phyloP scores from a whole-genome alignment of 208 protist species.

The Trypanosoma vivax region DNA sequence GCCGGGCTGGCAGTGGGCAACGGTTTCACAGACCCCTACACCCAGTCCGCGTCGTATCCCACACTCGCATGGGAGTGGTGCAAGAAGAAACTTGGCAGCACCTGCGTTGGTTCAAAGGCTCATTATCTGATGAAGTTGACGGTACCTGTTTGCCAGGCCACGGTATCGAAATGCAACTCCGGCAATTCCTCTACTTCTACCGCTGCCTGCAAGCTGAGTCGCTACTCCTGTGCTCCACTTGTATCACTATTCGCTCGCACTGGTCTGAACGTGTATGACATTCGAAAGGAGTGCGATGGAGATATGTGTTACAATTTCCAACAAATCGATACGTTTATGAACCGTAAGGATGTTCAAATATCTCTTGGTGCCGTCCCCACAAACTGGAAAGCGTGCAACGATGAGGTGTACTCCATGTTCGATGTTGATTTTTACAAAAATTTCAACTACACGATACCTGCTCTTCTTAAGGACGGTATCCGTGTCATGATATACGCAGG shows the following conservation, averaged over 20 bases:
- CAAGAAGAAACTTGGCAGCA: conserved; percentile 31
- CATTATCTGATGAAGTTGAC: conserved; percentile 38
- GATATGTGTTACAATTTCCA: conserved; percentile 84
- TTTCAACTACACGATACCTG: conserved; percentile 56
- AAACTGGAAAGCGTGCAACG: conserved; percentile 60
- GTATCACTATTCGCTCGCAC: conserved; percentile 29
- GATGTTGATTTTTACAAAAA: conserved; percentile 52
- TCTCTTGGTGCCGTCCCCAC: conserved; percentile 42
- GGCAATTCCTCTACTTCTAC: conserved; percentile 8
- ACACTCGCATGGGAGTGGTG: conserved; percentile 55
- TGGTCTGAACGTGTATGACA: conserved; percentile 84
- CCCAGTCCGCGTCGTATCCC: conserved; percentile 64
- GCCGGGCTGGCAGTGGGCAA: conserved; percentile 83
- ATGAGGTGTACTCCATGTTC: conserved; percentile 40
- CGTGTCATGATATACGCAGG: conserved; percentile 89
- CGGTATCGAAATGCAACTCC: conserved; percentile 26
- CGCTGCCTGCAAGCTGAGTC: conserved; percentile 20
- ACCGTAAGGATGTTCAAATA: conserved; percentile 34
- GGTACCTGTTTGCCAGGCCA: conserved; percentile 39
- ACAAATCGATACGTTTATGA: conserved; percentile 41
- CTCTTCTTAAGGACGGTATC: conserved; percentile 51
- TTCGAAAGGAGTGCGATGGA: conserved; percentile 47
- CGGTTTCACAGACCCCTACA: conserved; percentile 77
- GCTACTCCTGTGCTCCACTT: conserved; percentile 31
- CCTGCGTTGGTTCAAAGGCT: conserved; percentile 30